Conservation (phyloP, 176 grass and related monocot species). For the Zizania latifolia region DNA sequence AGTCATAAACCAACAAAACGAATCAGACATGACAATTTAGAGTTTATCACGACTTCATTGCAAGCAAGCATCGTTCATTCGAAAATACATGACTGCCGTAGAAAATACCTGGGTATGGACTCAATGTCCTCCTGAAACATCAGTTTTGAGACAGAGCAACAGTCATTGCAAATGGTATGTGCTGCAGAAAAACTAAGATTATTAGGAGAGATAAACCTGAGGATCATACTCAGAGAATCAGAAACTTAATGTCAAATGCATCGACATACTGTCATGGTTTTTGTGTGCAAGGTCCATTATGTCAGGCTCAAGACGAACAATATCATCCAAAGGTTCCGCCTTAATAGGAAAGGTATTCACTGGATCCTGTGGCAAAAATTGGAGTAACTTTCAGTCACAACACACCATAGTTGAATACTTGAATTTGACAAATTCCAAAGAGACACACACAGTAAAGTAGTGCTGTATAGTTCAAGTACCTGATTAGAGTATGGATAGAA, state of each 20-base stretch:
- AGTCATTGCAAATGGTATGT: neutral
- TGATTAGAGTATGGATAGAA: neutral
- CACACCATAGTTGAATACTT: neutral
- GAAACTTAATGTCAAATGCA: neutral
- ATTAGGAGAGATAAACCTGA: neutral
- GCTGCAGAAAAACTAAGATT: neutral
- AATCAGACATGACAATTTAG: neutral
- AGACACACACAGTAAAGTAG: neutral
- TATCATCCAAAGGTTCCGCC: neutral
- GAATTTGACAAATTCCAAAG: neutral
- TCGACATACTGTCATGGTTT: neutral
- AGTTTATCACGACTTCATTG: neutral
- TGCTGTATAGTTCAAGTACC: neutral
- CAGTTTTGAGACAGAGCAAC: conserved; percentile 21
- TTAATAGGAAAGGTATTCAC: neutral
- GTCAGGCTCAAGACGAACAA: neutral
- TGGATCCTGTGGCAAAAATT: neutral
- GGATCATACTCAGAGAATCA: neutral
- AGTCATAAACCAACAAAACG: neutral
- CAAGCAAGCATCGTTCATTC: neutral
- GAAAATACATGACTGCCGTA: neutral
- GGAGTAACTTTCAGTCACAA: neutral
- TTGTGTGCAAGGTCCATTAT: neutral
- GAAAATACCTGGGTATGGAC: conserved; percentile 30
- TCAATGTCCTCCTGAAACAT: conserved; percentile 20